These are phyloP conservation scores for Circinella minor DNA, from an alignment of 371 early-diverging fungal genomes.

Conservation along the genomic window DNA sequence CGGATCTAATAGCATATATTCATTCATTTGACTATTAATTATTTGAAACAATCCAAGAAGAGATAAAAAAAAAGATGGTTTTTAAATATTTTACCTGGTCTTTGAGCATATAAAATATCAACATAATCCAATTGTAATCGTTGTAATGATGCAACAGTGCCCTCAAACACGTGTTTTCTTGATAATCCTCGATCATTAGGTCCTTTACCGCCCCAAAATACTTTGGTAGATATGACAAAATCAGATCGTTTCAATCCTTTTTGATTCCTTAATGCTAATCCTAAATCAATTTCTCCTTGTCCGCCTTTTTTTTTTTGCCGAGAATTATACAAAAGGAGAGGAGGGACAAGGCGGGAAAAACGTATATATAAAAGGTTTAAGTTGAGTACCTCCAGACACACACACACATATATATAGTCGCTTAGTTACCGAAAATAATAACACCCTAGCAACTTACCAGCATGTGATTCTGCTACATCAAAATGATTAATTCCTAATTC, in stretches of 20 bases:
- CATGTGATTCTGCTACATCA: constrained; percentile 80
- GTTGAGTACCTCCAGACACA: too few relatives aligned
- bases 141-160: constrained; percentile 75
- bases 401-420: too few relatives aligned
- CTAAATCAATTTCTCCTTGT: constrained; percentile 81
- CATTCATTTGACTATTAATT: too few relatives aligned
- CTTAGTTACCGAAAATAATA: too few relatives aligned
- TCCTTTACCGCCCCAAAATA: constrained; percentile 84
- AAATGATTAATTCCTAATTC: constrained; percentile 85
- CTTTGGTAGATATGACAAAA: constrained; percentile 83
- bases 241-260: constrained; percentile 72
- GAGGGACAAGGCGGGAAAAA: too few relatives aligned
- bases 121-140: constrained; percentile 82
- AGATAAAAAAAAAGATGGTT: neutral
- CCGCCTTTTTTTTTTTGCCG: constrained; percentile 45
- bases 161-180: constrained; percentile 87
- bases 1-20: constrained; percentile 31
- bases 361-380: too few relatives aligned
- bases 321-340: too few relatives aligned
- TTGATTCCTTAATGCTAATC: constrained; percentile 71
- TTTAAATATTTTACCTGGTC: constrained; percentile 58
- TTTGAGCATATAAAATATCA: constrained; percentile 83
- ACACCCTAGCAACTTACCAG: constrained; percentile 31
- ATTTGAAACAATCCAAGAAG: neutral
- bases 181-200: constrained; percentile 86